Evolutionary conservation across 192 early-diverging fungal species (phyloP).

Genomic region (Kickxella alabastrina): DNA sequence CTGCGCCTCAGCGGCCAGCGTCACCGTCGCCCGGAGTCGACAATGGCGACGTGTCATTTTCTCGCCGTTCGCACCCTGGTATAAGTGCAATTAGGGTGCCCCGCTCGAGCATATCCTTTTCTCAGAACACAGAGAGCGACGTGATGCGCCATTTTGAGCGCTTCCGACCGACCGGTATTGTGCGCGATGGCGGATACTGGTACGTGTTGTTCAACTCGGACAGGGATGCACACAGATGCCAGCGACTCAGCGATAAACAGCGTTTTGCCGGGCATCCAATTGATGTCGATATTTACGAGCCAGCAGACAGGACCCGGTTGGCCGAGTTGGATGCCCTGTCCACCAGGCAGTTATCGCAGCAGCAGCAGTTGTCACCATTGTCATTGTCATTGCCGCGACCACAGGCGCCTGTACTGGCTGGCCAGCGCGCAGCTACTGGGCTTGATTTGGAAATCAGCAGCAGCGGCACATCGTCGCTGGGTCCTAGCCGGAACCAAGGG

Average conservation of each 20-base stretch:
- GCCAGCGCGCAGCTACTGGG: too few relatives aligned
- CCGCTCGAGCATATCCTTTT: slow-evolving; percentile 48
- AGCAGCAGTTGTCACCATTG: neutral
- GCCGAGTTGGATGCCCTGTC: slow-evolving; percentile 19
- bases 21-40: neutral
- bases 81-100: slow-evolving; percentile 33
- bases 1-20: too few relatives aligned
- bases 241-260: slow-evolving; percentile 40
- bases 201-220: slow-evolving; percentile 41
- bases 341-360: neutral
- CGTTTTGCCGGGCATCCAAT: slow-evolving; percentile 32
- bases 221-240: slow-evolving; percentile 49
- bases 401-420: too few relatives aligned
- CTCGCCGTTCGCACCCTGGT: neutral
- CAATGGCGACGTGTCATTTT: neutral
- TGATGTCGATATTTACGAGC: slow-evolving; percentile 45
- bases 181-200: slow-evolving; percentile 42
- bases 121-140: slow-evolving; percentile 22
- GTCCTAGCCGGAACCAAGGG: slow-evolving; percentile 2
- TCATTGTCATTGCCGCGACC: neutral
- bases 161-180: slow-evolving; percentile 28
- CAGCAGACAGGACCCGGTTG: slow-evolving; percentile 7
- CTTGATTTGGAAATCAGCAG: too few relatives aligned
- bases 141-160: slow-evolving; percentile 38
- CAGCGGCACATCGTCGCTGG: too few relatives aligned